A percentile compares a stretch with the other conserved stretches of the same genome.
Evolutionary conservation across 441 rosid genomes (phyloP).

Genomic region (Erodium texanum): DNA sequence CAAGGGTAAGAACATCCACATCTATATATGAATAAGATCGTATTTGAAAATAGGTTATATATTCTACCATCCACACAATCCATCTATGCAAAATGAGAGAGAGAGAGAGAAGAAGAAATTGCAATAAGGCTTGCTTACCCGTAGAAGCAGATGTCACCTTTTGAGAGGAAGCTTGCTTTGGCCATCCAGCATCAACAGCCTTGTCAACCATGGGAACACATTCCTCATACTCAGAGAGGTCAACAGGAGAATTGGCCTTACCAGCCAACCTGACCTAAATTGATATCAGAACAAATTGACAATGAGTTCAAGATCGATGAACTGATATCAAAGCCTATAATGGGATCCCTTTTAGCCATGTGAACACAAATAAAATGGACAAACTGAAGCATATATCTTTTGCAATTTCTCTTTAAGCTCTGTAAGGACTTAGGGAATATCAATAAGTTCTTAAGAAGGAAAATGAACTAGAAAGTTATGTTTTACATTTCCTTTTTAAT

Average conservation of each 20-base stretch:
- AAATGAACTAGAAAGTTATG: too few species aligned
- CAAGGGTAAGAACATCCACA: background rate
- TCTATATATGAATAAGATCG: background rate
- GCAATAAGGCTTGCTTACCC: conserved; percentile 35
- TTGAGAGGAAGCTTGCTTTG: conserved; percentile 47
- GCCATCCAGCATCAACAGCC: conserved; percentile 83
- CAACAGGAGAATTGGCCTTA: conserved; percentile 52
- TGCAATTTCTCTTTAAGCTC: too few species aligned
- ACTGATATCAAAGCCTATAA: background rate
- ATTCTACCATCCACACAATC: background rate
- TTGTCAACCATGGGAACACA: conserved; percentile 99
- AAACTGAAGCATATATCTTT: too few species aligned
- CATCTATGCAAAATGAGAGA: background rate
- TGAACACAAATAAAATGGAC: background rate
- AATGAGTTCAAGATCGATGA: background rate
- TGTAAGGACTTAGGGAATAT: too few species aligned
- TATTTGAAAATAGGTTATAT: background rate
- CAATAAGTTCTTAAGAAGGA: too few species aligned
- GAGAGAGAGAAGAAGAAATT: background rate
- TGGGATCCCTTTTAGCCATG: background rate
- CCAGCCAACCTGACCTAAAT: conserved; percentile 64
- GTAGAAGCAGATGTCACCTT: conserved; percentile 38
- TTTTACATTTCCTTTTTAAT: too few species aligned
- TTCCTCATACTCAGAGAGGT: conserved; percentile 82
- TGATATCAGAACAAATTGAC: background rate